Conservation (phyloP, 1,284 basidiomycete genomes). For the Stygiomarasmius scandens region DNA sequence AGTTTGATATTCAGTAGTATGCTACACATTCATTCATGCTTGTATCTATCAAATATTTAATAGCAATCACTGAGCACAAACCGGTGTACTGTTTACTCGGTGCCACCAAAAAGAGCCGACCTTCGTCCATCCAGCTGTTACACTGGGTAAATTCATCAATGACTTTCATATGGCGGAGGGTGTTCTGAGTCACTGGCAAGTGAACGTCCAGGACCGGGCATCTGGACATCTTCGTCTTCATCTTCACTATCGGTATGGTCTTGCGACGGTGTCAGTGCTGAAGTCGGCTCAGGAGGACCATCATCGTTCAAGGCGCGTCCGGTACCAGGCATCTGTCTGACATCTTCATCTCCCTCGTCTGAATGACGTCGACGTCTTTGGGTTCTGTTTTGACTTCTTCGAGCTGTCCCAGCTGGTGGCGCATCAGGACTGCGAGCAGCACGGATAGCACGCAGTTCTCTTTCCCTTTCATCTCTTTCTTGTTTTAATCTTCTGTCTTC, state of each 20-base stretch:
- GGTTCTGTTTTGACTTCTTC: slow-evolving; percentile 12
- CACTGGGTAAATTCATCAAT: slow-evolving; percentile 25
- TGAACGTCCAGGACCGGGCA: background rate
- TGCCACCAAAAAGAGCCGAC: too few relatives aligned
- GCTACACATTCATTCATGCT: too few relatives aligned
- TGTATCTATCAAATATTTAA: too few relatives aligned
- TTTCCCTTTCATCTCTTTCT: slow-evolving; percentile 59
- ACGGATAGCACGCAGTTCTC: slow-evolving; percentile 47
- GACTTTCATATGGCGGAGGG: slow-evolving; percentile 13
- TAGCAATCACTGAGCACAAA: too few relatives aligned
- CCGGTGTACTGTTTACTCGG: too few relatives aligned
- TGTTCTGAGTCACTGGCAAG: background rate
- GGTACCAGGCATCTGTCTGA: slow-evolving; percentile 30
- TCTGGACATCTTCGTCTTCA: background rate
- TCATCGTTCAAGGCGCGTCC: slow-evolving; percentile 29
- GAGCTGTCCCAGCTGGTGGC: slow-evolving; percentile 25
- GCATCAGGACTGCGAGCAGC: slow-evolving; percentile 26
- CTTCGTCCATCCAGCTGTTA: too few relatives aligned
- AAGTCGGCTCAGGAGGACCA: background rate
- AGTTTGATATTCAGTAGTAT: too few relatives aligned
- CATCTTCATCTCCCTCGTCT: slow-evolving; percentile 14
- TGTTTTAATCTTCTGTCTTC: slow-evolving; percentile 69
- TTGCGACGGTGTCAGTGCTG: too few relatives aligned
- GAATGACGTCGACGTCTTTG: slow-evolving; percentile 3
- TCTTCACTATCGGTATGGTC: too few relatives aligned